Conservation (phyloP, 352 stramenopile genomes). For the Pythium diclinum region DNA sequence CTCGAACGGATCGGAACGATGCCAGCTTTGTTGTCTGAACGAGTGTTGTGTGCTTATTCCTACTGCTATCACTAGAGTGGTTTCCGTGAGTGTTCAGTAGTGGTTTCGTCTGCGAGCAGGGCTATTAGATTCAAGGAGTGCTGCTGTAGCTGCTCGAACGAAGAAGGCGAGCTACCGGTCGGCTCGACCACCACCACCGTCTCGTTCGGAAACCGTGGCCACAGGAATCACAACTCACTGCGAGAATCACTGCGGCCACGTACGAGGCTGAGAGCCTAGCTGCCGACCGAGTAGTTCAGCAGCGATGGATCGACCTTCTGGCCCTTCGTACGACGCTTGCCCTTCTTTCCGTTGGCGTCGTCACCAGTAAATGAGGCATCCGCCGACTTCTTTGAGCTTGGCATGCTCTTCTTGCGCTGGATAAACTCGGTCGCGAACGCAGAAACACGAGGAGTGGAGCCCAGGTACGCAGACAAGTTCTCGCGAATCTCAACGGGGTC, state of each 20-base stretch:
- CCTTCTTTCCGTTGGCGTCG: constrained; percentile 45
- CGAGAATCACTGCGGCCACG: neutral
- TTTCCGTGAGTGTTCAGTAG: neutral
- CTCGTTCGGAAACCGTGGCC: neutral
- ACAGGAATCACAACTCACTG: neutral
- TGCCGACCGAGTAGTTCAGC: constrained; percentile 64
- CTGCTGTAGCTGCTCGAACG: constrained; percentile 1
- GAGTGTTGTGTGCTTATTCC: constrained; percentile 3
- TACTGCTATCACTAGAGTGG: constrained; percentile 28
- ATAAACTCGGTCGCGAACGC: constrained; percentile 98
- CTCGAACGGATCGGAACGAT: neutral
- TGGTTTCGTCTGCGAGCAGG: neutral
- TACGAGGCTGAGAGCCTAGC: constrained; percentile 16
- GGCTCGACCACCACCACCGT: constrained; percentile 3
- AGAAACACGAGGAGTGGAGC: constrained; percentile 93
- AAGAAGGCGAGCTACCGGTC: constrained; percentile 14
- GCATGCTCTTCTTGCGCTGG: constrained; percentile 84
- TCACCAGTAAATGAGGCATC: constrained; percentile 17
- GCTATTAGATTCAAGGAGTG: neutral
- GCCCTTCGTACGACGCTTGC: constrained; percentile 59
- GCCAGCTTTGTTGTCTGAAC: constrained; percentile 6
- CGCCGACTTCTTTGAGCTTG: constrained; percentile 38
- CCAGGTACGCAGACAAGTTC: constrained; percentile 96
- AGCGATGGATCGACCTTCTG: constrained; percentile 76
- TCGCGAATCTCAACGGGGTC: constrained; percentile 93